Evolutionary conservation across 2,329 filamentous ascomycete genomes (phyloP).

Genomic region (Colletotrichum destructivum): DNA sequence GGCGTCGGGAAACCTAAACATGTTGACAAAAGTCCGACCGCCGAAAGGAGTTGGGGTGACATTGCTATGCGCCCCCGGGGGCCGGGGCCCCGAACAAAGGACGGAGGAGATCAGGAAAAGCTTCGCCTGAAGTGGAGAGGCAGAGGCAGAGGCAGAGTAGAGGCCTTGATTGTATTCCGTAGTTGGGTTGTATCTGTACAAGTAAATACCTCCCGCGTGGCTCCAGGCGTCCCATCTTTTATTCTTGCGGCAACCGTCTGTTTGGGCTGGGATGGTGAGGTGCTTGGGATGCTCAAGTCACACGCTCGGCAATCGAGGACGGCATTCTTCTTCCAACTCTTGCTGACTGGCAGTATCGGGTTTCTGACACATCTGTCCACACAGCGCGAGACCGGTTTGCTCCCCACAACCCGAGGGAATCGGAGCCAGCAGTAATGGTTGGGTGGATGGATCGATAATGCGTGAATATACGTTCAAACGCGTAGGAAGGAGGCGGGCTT

Average conservation of each 20-base stretch:
- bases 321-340: constrained; percentile 1
- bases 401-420: constrained; percentile 31
- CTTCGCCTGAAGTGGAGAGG: constrained; percentile 38
- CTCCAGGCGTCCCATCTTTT: constrained; percentile 19
- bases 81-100: not conserved
- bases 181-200: too few relatives aligned
- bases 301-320: constrained; percentile 26
- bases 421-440: not conserved
- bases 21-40: not conserved
- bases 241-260: constrained; percentile 11
- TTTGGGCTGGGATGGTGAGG: constrained; percentile 12
- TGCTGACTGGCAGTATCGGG: not conserved
- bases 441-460: not conserved
- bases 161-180: constrained; percentile 14
- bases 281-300: not conserved
- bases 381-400: constrained; percentile 12
- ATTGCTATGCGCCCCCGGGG: not conserved
- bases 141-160: not conserved
- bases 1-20: not conserved
- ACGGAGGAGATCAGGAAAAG: constrained; percentile 33
- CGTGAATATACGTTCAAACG: not conserved
- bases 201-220: too few relatives aligned
- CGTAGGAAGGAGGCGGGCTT: not conserved
- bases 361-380: not conserved
- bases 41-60: not conserved